Conservation (phyloP, 1,284 basidiomycete genomes). For the Leccinum angustisporum region DNA sequence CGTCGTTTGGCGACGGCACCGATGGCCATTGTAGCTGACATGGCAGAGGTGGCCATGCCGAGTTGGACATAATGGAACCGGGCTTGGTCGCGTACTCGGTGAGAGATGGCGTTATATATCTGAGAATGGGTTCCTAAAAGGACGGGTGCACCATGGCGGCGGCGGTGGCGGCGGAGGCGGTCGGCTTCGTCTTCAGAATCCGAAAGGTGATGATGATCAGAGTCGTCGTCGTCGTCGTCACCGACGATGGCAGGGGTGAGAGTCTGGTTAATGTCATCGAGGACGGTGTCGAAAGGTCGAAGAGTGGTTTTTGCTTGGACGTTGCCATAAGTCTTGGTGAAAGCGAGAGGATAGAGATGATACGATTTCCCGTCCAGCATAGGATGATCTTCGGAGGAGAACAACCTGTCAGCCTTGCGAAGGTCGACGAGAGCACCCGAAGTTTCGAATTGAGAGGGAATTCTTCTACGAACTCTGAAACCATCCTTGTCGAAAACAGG, state of each 20-base stretch:
- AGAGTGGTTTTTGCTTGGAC: background rate
- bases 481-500: conserved; percentile 1
- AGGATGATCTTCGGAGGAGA: background rate
- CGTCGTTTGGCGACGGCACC: background rate
- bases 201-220: background rate
- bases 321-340: background rate
- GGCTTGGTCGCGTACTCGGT: background rate
- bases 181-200: background rate
- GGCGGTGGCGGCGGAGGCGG: background rate
- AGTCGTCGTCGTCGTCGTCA: background rate
- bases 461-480: background rate
- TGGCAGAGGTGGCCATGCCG: background rate
- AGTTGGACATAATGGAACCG: background rate
- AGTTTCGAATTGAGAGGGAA: background rate
- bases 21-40: background rate
- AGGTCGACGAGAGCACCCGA: conserved; percentile 7
- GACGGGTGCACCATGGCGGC: background rate
- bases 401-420: background rate
- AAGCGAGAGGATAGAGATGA: conserved; percentile 2
- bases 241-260: background rate
- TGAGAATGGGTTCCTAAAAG: background rate
- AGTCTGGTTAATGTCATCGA: background rate
- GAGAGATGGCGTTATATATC: background rate
- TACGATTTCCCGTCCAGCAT: background rate
- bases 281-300: background rate